These are phyloP conservation scores for Myxozyma nipponensis DNA, from an alignment of 805 yeast species.

Conservation along the genomic window DNA sequence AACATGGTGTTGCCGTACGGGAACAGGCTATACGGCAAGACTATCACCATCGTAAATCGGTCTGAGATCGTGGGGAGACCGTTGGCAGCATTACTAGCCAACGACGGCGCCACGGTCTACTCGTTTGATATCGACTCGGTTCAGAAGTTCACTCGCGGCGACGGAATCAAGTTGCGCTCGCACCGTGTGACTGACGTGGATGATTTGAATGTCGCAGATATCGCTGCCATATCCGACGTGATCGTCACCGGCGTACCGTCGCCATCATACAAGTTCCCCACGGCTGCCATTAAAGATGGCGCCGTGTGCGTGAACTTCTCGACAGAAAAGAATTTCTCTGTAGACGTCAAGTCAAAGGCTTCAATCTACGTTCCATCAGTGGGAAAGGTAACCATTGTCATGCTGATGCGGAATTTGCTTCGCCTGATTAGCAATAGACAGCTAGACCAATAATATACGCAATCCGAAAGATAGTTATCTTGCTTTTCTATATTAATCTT, in stretches of 20 bases:
- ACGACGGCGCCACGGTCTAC: conserved; percentile 95
- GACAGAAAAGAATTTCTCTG: conserved; percentile 54
- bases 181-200: conserved; percentile 70
- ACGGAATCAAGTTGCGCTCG: conserved; percentile 72
- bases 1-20: conserved; percentile 80
- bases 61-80: conserved; percentile 98
- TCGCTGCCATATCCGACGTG: conserved; percentile 77
- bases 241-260: conserved; percentile 95
- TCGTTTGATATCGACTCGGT: conserved; percentile 84
- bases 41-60: conserved; percentile 83
- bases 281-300: conserved; percentile 74
- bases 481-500: no score
- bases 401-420: conserved; percentile 84
- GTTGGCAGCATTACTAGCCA: conserved; percentile 88
- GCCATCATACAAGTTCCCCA: conserved; percentile 77
- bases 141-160: conserved; percentile 92
- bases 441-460: background rate
- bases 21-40: conserved; percentile 88
- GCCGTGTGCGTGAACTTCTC: conserved; percentile 53
- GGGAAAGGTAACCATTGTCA: conserved; percentile 94
- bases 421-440: conserved; percentile 65
- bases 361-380: conserved; percentile 91
- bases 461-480: no score
- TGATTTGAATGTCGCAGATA: conserved; percentile 50
- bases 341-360: conserved; percentile 77